Base-by-base conservation (phyloP, 2,329 filamentous ascomycete genomes). In the Gyromitra esculenta region DNA sequence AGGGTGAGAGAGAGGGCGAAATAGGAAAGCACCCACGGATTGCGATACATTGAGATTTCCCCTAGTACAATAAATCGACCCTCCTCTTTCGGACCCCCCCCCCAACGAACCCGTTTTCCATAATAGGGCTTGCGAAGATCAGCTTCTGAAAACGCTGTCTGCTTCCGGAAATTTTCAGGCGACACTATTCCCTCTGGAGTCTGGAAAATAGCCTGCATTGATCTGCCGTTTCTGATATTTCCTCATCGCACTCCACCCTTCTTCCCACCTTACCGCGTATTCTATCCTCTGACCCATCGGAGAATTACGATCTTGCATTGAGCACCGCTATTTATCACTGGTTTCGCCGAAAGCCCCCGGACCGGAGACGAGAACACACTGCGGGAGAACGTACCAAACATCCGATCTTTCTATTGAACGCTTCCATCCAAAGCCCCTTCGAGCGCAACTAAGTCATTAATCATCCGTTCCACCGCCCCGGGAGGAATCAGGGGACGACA, bases 281-380 rank as follows among this genome's bases (percentile, higher is more conserved):
- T 65, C 50, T 75, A 15, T 65, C 67, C 50, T 71, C 48, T 63
- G 45, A 25, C 64, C 65, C 48, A 64, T 56, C 57, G 72, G 65
- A 75, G 65, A 75, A 75, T 75, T 70, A 64, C 72, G 18, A 70
- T 75, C 56, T 59, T 75, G 50, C 65, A 75, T 69, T 56, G 45
- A 48, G 31, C 48, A 18, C 48, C 9, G 31, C 5, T 54, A n/a
- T 57, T 50, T 57, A 54, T 39, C 72, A 63, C 56, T 63, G 45
- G 63, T 63, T 74, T 67, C 45, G 52, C 71, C 64, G 68, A 71
- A 64, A 64, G 52, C 31, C 59, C 60, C 69, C 41, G 66, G 57
- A 68, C 50, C 41, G 50, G 72, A 71, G 66, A 65, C 66, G 59
- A 65, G 57, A 21, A 41, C 18, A 60, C 31, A 56, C 25, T 50